Evolutionary conservation across 2,329 filamentous ascomycete species (phyloP).

Genomic region (Fusarium penzigii): DNA sequence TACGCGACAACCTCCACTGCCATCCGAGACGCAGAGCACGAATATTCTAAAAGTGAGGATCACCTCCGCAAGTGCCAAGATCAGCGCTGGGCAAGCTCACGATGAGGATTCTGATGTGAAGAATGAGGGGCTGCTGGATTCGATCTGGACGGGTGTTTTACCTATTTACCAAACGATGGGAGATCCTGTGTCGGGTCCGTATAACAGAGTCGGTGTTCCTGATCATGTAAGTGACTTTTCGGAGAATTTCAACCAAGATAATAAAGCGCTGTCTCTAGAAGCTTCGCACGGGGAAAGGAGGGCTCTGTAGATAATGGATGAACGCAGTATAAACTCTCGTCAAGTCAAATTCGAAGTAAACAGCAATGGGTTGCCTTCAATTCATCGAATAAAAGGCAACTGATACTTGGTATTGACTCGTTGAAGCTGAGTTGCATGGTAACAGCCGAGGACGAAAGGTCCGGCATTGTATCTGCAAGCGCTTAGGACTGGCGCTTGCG

Average conservation of each 20-base stretch:
- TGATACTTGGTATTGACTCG: no score
- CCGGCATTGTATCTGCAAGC: no score
- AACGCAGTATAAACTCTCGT: no score
- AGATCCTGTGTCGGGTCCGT: slow-evolving; percentile 58
- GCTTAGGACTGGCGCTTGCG: no score
- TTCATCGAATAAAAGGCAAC: no score
- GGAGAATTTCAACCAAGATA: slow-evolving; percentile 37
- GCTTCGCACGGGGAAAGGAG: slow-evolving; percentile 28
- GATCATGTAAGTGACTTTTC: slow-evolving; percentile 55
- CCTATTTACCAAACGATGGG: slow-evolving; percentile 67
- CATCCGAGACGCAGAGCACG: slow-evolving; percentile 74
- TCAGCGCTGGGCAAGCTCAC: slow-evolving; percentile 63
- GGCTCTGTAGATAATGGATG: slow-evolving; percentile 9
- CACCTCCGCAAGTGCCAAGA: slow-evolving; percentile 73
- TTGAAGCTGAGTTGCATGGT: no score
- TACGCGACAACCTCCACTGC: slow-evolving; percentile 68
- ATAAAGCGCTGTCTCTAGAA: slow-evolving; percentile 25
- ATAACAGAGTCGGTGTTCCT: slow-evolving; percentile 63
- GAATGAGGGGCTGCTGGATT: slow-evolving; percentile 41
- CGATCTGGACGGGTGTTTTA: slow-evolving; percentile 59
- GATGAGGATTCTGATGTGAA: slow-evolving; percentile 53
- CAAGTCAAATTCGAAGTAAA: no score
- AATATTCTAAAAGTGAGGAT: slow-evolving; percentile 71
- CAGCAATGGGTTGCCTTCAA: no score
- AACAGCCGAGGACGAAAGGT: no score